Evolutionary conservation across 768 basidiomycete genomes (phyloP), one percentile per base, ranked within the genome.

Genomic region (Boletus subcaerulescens): DNA sequence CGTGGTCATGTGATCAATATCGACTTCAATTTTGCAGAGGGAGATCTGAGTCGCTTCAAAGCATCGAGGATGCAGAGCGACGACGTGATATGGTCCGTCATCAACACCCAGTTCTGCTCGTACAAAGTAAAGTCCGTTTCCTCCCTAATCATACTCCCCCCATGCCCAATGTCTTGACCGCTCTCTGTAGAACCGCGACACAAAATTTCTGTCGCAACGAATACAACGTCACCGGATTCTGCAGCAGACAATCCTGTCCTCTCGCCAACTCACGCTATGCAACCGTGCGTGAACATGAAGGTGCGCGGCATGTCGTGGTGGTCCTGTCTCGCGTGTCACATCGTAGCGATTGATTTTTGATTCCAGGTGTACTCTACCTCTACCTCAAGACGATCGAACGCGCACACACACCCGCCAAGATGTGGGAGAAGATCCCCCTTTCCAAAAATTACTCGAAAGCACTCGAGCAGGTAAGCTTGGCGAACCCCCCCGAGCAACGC

Each of bases 141-240:
- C 44, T 52, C 46, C 14, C 36, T 11, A 24, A 15, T 38, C 29
- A 45, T n/a, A 45, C 4, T 3, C 22, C n/a, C n/a, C 22, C 38
- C 18, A 40, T 10, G 39, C 45, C 59, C 57, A 49, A 62, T 11
- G 50, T 17, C 29, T 39, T 57, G 52, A 60, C 50, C 42, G 8
- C 31, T 8, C 13, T 11, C 8, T 8, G 9, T 14, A 96, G 94
- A 73, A 96, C 96, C 1, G 77, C 85, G 2, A 97, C 93, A 2
- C 96, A 98, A 73, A 98, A 97, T 69, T 98, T 99, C 76, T 98
- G 97, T 74, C 80, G 95, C 50, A 99, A 99, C 72, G 93, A 97
- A 75, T 98, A 97, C 78, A 99, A 99, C 71, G 88, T 98, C 26
- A 95, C 95, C 12, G 97, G 97, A 20, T 80, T 98, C 61, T 99